Evolutionary conservation across 371 early-diverging fungal species (phyloP).

Genomic region (Basidiobolus meristosporus): DNA sequence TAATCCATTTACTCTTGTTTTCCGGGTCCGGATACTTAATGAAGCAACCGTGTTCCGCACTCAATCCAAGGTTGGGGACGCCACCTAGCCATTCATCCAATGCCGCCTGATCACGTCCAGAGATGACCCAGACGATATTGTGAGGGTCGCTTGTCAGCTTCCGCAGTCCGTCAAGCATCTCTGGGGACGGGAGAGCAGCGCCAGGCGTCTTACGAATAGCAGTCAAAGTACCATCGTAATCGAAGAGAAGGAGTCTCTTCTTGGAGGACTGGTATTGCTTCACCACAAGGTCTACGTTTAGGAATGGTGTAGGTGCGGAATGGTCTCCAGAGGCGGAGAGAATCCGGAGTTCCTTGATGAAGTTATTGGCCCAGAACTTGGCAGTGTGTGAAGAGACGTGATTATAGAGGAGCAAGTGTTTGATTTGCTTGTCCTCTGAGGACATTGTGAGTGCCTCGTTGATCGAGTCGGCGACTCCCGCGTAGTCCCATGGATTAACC

Average conservation of each 20-base stretch:
- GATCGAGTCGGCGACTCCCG: slow-evolving; percentile 81
- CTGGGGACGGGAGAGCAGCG: slow-evolving; percentile 36
- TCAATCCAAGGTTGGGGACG: slow-evolving; percentile 58
- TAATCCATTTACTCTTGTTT: slow-evolving; percentile 44
- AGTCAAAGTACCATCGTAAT: slow-evolving; percentile 81
- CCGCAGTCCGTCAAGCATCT: slow-evolving; percentile 41
- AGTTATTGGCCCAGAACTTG: slow-evolving; percentile 76
- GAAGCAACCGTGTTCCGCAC: too few relatives aligned
- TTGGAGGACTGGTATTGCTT: slow-evolving; percentile 26
- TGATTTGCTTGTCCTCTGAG: slow-evolving; percentile 50
- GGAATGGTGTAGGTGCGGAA: slow-evolving; percentile 39
- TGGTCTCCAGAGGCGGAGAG: slow-evolving; percentile 22
- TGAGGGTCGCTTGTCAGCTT: slow-evolving; percentile 44
- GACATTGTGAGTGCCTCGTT: slow-evolving; percentile 70
- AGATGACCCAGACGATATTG: too few relatives aligned
- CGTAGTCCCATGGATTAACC: slow-evolving; percentile 96
- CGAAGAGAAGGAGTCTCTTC: slow-evolving; percentile 60
- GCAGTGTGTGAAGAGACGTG: slow-evolving; percentile 85
- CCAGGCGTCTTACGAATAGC: slow-evolving; percentile 48
- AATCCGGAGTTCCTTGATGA: slow-evolving; percentile 36
- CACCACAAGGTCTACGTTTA: slow-evolving; percentile 22
- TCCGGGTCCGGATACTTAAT: slow-evolving; percentile 26
- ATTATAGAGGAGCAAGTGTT: slow-evolving; percentile 71
- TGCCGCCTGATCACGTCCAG: slow-evolving; percentile 61
- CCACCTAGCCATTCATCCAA: slow-evolving; percentile 75